These are phyloP conservation scores for Chenopodium suecicum DNA, from an alignment of 148 eudicot genomes.

Conservation along the genomic window DNA sequence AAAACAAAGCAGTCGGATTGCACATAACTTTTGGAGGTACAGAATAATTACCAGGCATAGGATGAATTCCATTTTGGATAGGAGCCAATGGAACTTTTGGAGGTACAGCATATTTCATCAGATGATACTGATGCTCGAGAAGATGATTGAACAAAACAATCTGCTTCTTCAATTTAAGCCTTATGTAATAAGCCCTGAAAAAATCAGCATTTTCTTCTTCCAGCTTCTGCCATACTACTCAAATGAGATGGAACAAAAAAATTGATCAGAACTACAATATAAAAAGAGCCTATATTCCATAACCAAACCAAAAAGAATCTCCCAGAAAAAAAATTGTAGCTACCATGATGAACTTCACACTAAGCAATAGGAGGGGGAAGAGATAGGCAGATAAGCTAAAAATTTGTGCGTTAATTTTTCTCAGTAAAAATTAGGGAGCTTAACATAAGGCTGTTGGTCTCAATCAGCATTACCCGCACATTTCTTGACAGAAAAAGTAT, in stretches of 20 bases:
- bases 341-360: neutral
- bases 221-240: constrained; percentile 94
- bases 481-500: neutral
- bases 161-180: constrained; percentile 97
- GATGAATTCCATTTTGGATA: constrained; percentile 87
- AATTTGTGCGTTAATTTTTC: too few relatives aligned
- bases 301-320: neutral
- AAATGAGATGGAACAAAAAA: constrained; percentile 10
- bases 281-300: neutral
- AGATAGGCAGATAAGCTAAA: neutral
- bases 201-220: constrained; percentile 99
- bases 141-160: constrained; percentile 87
- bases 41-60: constrained; percentile 69
- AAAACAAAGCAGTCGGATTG: neutral
- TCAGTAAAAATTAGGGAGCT: neutral
- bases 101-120: constrained; percentile 77
- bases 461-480: neutral
- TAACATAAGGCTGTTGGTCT: neutral
- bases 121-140: constrained; percentile 85
- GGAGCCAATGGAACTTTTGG: constrained; percentile 91
- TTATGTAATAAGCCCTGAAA: constrained; percentile 90
- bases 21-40: neutral
- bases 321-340: neutral
- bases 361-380: neutral
- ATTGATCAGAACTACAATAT: constrained; percentile 10